Percentiles rank a stretch among this genome's conserved stretches.
Conservation (phyloP, 1,284 basidiomycete genomes). For the Pseudozyma sp. region DNA sequence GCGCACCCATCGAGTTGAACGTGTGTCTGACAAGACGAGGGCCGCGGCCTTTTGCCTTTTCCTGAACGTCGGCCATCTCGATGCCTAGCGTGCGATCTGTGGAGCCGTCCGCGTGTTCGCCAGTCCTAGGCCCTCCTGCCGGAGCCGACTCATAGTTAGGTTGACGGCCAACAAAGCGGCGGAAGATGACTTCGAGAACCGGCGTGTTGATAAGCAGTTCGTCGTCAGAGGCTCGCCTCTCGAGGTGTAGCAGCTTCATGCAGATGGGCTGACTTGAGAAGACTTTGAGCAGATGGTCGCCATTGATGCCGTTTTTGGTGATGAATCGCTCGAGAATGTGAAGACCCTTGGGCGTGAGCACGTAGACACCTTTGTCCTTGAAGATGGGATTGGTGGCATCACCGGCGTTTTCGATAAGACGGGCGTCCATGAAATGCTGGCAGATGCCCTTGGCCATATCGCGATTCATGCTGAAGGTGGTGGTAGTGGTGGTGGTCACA, state of each 20-base stretch:
- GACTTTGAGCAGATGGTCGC: conserved; percentile 87
- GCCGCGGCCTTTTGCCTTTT: conserved; percentile 76
- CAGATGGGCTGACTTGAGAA: conserved; percentile 95
- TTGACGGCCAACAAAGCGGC: conserved; percentile 85
- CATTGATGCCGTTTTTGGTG: conserved; percentile 96
- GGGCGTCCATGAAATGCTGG: conserved; percentile 99
- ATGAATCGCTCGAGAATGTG: conserved; percentile 99
- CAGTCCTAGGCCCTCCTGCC: conserved; percentile 5
- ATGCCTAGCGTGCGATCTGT: conserved; percentile 72
- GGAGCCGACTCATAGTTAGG: conserved; percentile 42
- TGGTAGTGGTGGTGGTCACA: conserved; percentile 98
- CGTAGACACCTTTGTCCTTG: conserved; percentile 96
- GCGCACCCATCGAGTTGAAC: conserved; percentile 84
- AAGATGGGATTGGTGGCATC: conserved; percentile 88
- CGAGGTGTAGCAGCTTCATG: conserved; percentile 96
- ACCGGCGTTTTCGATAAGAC: conserved; percentile 94
- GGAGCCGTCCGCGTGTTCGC: conserved; percentile 13
- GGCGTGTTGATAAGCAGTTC: conserved; percentile 95
- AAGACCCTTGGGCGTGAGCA: conserved; percentile 95
- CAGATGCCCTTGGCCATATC: conserved; percentile 99
- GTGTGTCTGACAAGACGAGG: conserved; percentile 82
- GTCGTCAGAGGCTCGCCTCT: conserved; percentile 90
- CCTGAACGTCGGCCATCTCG: conserved; percentile 75
- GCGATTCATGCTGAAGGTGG: conserved; percentile 98
- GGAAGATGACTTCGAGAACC: conserved; percentile 93